Percentiles rank a stretch among this genome's conserved stretches.
These are phyloP conservation scores for Mycena floridula DNA, from an alignment of 768 basidiomycete genomes.

Conservation along the genomic window DNA sequence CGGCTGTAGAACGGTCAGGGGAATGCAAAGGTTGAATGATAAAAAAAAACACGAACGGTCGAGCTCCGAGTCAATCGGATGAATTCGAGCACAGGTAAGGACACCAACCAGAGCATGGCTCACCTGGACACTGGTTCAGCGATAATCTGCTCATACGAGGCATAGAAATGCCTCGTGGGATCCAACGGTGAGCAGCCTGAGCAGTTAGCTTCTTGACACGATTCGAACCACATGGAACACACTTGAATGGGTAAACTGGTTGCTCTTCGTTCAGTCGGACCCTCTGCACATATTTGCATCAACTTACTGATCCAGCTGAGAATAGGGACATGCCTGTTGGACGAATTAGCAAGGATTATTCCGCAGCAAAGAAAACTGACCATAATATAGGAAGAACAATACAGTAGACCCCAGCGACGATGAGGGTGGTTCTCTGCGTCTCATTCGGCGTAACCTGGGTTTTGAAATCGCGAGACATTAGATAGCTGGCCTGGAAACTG, in stretches of 20 bases:
- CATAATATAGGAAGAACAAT: constrained; percentile 75
- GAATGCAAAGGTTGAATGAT: too few species aligned
- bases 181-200: constrained; percentile 81
- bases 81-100: constrained; percentile 79
- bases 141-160: not conserved
- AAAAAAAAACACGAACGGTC: too few species aligned
- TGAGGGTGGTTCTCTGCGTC: constrained; percentile 72
- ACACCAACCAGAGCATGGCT: constrained; percentile 80
- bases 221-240: constrained; percentile 20
- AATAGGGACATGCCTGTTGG: constrained; percentile 67
- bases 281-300: not conserved
- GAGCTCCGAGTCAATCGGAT: constrained; percentile 79
- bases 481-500: too few species aligned
- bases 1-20: too few species aligned
- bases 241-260: constrained; percentile 90
- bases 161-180: constrained; percentile 67
- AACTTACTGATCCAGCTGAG: constrained; percentile 68
- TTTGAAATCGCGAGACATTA: constrained; percentile 34
- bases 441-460: constrained; percentile 52
- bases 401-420: constrained; percentile 74
- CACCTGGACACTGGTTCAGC: constrained; percentile 45
- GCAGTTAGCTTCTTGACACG: constrained; percentile 1
- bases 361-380: constrained; percentile 31
- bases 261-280: not conserved
- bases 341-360: constrained; percentile 1